phyloP scores from a whole-genome alignment of 139 green algal genomes.

The Chlamydomonas sp. region DNA sequence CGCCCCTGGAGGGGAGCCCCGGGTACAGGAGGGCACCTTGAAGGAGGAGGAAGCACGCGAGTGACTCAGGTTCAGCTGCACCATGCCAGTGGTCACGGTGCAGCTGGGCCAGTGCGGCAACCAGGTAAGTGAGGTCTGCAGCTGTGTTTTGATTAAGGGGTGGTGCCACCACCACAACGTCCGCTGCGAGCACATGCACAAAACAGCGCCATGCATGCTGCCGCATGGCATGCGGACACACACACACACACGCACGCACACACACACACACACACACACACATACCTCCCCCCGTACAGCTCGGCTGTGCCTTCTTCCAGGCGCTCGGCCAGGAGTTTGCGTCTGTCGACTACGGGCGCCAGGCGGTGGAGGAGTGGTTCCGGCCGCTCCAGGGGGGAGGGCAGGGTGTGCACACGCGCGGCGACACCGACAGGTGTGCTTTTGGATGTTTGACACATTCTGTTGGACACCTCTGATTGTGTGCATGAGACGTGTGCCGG shows the following conservation, averaged over 20 bases:
- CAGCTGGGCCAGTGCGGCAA: slow-evolving; percentile 81
- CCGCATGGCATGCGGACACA: not conserved
- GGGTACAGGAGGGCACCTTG: too few species aligned
- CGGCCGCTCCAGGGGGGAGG: slow-evolving; percentile 15
- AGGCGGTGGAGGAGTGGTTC: slow-evolving; percentile 44
- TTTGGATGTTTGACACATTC: too few species aligned
- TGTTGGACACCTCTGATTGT: too few species aligned
- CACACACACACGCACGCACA: not conserved
- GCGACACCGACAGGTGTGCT: too few species aligned
- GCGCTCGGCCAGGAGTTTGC: slow-evolving; percentile 44
- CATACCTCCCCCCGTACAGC: slow-evolving; percentile 21
- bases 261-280: not conserved
- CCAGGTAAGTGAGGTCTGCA: slow-evolving; percentile 37
- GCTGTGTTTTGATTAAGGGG: not conserved
- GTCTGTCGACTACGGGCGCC: slow-evolving; percentile 17
- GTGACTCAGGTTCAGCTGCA: too few species aligned
- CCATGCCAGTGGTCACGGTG: slow-evolving; percentile 67
- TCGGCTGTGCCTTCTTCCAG: slow-evolving; percentile 61
- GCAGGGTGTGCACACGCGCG: too few species aligned
- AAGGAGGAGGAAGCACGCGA: too few species aligned
- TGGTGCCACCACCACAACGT: not conserved
- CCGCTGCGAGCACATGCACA: not conserved
- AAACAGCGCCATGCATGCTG: not conserved
- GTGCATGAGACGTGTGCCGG: too few species aligned
- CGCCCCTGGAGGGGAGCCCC: too few species aligned